These are phyloP conservation scores for Sclerotinia sclerotiorum DNA, from an alignment of 2,329 filamentous ascomycete species.

Conservation along the genomic window DNA sequence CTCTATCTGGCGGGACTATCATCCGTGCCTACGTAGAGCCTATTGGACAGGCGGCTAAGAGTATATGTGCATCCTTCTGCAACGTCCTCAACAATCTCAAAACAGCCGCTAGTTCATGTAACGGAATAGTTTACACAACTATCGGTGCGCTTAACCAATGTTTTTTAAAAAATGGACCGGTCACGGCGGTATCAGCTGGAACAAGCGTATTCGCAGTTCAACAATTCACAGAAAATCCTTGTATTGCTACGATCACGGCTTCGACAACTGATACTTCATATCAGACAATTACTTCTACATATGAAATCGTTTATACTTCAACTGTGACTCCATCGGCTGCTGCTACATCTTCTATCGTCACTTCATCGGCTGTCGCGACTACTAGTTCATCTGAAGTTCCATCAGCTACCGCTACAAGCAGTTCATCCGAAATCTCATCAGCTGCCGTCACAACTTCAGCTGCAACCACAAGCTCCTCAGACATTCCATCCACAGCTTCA, in stretches of 20 bases:
- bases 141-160: neutral
- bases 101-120: slow-evolving; percentile 2
- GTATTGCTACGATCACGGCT: neutral
- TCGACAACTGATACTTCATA: neutral
- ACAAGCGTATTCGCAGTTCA: neutral
- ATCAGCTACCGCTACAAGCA: neutral
- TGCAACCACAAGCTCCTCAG: neutral
- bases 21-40: slow-evolving; percentile 2
- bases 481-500: neutral
- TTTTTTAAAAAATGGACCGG: neutral
- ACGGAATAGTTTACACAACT: neutral
- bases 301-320: neutral
- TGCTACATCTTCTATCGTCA: neutral
- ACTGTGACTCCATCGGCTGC: neutral
- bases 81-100: slow-evolving; percentile 9
- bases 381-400: neutral
- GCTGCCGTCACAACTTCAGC: neutral
- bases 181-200: neutral
- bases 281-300: neutral
- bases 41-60: neutral
- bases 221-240: neutral
- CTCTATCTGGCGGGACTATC: neutral
- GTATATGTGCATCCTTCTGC: neutral
- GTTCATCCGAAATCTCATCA: neutral
- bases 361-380: neutral